Conservation (phyloP, 1,284 basidiomycete genomes). For the Dichomitus squalens region DNA sequence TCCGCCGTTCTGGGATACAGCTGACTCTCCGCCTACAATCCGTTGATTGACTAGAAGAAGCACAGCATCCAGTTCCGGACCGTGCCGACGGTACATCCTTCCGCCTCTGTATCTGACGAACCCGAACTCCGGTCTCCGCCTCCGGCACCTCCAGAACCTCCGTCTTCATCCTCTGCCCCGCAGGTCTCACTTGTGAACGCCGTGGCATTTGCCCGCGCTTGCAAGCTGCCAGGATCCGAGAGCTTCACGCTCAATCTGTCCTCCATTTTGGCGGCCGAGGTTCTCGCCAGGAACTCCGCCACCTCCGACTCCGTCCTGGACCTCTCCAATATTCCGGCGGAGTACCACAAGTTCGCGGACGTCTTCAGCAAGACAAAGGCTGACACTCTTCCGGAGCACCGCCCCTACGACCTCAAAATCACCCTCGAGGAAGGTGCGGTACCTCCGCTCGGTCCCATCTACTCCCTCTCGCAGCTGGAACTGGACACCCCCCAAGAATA, state of each 20-base stretch:
- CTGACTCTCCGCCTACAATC: no score
- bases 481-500: slow-evolving; percentile 37
- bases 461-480: slow-evolving; percentile 29
- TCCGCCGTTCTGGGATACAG: no score
- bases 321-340: slow-evolving; percentile 15
- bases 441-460: slow-evolving; percentile 24
- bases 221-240: slow-evolving; percentile 6
- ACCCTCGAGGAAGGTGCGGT: slow-evolving; percentile 14
- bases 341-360: slow-evolving; percentile 17
- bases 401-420: slow-evolving; percentile 16
- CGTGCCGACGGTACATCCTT: no score
- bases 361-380: slow-evolving; percentile 16
- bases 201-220: slow-evolving; percentile 11
- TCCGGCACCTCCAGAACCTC: no score
- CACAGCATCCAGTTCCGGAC: no score
- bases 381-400: slow-evolving; percentile 16
- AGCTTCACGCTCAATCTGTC: slow-evolving; percentile 9
- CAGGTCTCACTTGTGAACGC: slow-evolving; percentile 11
- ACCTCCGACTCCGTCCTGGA: slow-evolving; percentile 26
- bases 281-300: background rate
- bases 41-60: no score
- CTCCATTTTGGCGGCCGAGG: background rate
- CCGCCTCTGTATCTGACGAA: no score
- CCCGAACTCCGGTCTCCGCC: no score
- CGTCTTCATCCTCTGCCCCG: no score